Evolutionary conservation across 257 asterid genomes (phyloP).

Genomic region (Solanum lycopersicoides): DNA sequence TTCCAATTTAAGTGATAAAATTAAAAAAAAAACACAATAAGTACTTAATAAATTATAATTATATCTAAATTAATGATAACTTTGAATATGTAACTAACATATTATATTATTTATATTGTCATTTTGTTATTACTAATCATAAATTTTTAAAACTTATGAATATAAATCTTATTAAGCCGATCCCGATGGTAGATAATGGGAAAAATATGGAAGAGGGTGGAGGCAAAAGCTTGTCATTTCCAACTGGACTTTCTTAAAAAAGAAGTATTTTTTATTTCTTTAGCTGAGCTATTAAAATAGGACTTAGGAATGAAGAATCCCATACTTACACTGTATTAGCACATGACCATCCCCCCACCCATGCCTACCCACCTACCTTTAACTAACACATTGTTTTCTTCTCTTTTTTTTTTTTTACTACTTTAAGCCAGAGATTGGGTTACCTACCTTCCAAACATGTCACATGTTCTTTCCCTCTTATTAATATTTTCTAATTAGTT

Average conservation of each 20-base stretch:
- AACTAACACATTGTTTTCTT: conserved; percentile 3
- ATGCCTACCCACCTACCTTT: neutral
- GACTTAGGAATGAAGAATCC: neutral
- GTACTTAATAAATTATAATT: too few species aligned
- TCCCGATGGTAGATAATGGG: neutral
- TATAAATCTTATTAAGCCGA: neutral
- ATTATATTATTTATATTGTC: too few species aligned
- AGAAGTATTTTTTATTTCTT: neutral
- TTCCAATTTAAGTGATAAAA: too few species aligned
- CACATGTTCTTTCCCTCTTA: neutral
- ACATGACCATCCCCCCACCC: conserved; percentile 2
- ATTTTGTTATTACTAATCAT: too few species aligned
- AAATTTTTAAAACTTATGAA: too few species aligned
- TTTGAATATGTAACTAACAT: too few species aligned
- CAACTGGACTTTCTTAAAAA: neutral
- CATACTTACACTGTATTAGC: conserved; percentile 5
- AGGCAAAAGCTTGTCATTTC: neutral
- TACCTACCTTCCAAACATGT: conserved; percentile 10
- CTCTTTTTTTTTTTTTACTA: neutral
- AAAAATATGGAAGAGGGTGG: too few species aligned
- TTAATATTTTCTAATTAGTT: neutral
- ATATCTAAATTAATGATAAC: too few species aligned
- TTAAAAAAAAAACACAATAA: too few species aligned
- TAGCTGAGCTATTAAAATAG: neutral
- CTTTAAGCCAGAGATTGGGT: neutral